A percentile compares a stretch with the other conserved stretches of the same genome.
Evolutionary conservation across 768 basidiomycete genomes (phyloP).

Genomic region (Krasilnikovozyma curviuscula): DNA sequence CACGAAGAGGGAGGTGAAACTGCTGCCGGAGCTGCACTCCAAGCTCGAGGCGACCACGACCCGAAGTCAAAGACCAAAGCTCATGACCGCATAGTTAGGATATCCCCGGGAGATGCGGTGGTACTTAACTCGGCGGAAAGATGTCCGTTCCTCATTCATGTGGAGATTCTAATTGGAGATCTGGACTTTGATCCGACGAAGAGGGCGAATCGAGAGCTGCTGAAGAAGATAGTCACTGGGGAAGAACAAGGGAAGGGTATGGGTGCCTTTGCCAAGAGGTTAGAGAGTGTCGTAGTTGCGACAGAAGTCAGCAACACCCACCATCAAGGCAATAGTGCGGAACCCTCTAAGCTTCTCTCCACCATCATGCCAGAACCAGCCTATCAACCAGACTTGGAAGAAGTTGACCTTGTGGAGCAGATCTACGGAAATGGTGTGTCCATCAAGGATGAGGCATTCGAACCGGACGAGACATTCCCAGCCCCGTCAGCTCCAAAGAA

Average conservation of each 20-base stretch:
- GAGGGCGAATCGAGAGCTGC: constrained; percentile 62
- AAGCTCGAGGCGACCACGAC: constrained; percentile 30
- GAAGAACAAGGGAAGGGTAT: constrained; percentile 20
- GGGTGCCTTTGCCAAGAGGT: constrained; percentile 6
- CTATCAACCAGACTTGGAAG: constrained; percentile 37
- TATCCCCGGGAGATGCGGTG: constrained; percentile 92
- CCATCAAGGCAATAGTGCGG: too few species aligned
- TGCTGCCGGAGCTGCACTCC: constrained; percentile 33
- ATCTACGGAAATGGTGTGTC: constrained; percentile 45
- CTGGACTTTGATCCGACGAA: constrained; percentile 78
- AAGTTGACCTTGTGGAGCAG: constrained; percentile 93
- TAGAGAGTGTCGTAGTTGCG: background rate
- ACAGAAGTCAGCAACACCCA: background rate
- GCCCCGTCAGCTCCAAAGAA: constrained; percentile 5
- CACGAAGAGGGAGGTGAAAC: constrained; percentile 28
- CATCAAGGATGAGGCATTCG: constrained; percentile 1
- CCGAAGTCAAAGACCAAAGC: constrained; percentile 35
- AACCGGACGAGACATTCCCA: background rate
- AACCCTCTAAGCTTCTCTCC: too few species aligned
- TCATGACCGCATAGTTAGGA: constrained; percentile 88
- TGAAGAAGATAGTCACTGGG: constrained; percentile 35
- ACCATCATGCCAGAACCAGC: background rate
- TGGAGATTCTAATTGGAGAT: constrained; percentile 77
- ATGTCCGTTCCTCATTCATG: constrained; percentile 75
- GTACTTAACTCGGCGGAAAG: constrained; percentile 95